phyloP scores from a whole-genome alignment of 106 monocot genomes.

The Gastrodia elata region DNA sequence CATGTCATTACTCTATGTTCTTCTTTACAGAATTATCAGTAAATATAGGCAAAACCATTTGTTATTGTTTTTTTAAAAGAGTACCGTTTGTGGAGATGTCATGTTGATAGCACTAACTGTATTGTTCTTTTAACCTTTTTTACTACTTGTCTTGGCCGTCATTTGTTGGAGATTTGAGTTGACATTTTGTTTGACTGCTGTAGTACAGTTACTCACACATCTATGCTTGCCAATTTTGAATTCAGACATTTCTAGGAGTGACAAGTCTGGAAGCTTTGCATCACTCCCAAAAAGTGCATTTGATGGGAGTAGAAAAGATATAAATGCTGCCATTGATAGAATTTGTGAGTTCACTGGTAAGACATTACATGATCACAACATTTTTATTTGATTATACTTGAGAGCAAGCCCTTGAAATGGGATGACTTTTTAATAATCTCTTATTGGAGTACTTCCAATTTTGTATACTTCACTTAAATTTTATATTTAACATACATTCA shows the following conservation, averaged over 20 bases:
- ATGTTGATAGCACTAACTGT: neutral
- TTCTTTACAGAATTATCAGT: neutral
- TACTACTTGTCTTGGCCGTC: neutral
- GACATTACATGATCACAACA: neutral
- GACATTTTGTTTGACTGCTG: neutral
- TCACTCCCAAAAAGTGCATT: constrained; percentile 51
- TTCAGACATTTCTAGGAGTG: constrained; percentile 52
- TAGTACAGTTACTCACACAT: neutral
- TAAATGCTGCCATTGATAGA: constrained; percentile 75
- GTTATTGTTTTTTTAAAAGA: neutral
- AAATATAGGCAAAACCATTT: neutral
- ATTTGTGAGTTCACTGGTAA: constrained; percentile 87
- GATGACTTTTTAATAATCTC: neutral
- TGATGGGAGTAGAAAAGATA: constrained; percentile 90
- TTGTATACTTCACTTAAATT: neutral
- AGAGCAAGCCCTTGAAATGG: neutral
- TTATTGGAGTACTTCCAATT: neutral
- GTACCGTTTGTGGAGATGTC: neutral
- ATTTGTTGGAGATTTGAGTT: neutral
- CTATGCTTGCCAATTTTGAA: constrained; percentile 2
- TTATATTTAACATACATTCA: neutral
- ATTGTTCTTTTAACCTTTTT: neutral
- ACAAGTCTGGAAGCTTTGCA: constrained; percentile 40
- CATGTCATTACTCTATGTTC: neutral
- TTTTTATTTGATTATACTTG: neutral